Evolutionary conservation across 2,329 filamentous ascomycete species (phyloP), one percentile per base, ranked within the genome.

Genomic region (Rutstroemia sp.): DNA sequence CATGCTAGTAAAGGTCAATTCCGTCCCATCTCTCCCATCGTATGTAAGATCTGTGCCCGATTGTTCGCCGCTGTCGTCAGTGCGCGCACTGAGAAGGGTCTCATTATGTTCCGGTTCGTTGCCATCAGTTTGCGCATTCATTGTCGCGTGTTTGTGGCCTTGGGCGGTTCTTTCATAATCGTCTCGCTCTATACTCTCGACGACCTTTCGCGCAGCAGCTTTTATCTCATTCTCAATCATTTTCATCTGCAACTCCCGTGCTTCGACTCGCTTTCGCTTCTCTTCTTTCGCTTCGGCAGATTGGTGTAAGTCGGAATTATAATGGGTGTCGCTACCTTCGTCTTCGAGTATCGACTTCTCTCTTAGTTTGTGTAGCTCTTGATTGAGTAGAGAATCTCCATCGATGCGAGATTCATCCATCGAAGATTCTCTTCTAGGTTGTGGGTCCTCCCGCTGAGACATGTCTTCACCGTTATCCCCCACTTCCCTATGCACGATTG

Each of bases 201-300:
- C 72, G 14, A 81, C 77, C 21, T 76, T 76, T 51, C 74, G 71
- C 1, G 78, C 78, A 0, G 78, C 78, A 23, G 74, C 75, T 34
- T 80, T 76, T 58, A 82, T 81, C 38, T 79, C 69, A 6, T 76
- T 78, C 61, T 81, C 76, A 2, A 79, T 78, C 5, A 63, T 56
- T 17, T 65, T 60, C 5, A 67, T 57, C 25, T 66, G 65, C 3
- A 58, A 59, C 42, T 64, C 59, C 55, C 63, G 61, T 9, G 58
- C 64, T 45, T 55, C 27, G 3, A 44, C 23, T 46, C 38, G 47
- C 16, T 39, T 49, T n/a, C 39, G 38, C 51, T 63, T 61, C 46
- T 61, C 56, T 19, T 64, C 61, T 21, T 59, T 44, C 27, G 53
- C 41, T 58, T 46, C 42, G 7, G 5, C 42, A 14, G 42, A 46